phyloP scores from a whole-genome alignment of 2,329 filamentous ascomycete genomes.

The Talaromyces piceae region DNA sequence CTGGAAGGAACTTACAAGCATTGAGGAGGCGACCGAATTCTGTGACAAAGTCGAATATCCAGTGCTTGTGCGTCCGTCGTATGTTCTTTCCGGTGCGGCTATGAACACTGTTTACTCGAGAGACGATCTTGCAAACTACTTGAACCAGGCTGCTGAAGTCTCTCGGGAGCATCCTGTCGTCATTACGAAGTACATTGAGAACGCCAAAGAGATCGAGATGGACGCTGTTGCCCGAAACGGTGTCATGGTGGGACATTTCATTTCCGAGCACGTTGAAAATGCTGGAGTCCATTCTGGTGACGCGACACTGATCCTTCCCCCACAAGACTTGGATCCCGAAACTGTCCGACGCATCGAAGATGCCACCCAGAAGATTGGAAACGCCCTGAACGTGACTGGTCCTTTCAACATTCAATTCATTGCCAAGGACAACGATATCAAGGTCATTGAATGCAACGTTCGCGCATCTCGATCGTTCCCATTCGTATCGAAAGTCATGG shows the following conservation, averaged over 20 bases:
- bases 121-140: slow-evolving; percentile 79
- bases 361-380: slow-evolving; percentile 89
- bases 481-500: slow-evolving; percentile 98
- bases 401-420: slow-evolving; percentile 99
- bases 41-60: slow-evolving; percentile 86
- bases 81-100: slow-evolving; percentile 91
- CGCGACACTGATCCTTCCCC: slow-evolving; percentile 87
- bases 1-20: slow-evolving; percentile 96
- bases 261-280: slow-evolving; percentile 98
- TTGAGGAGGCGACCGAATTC: slow-evolving; percentile 81
- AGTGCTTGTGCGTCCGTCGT: slow-evolving; percentile 89
- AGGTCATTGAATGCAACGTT: slow-evolving; percentile 99
- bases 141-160: slow-evolving; percentile 85
- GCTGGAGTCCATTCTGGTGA: slow-evolving; percentile 98
- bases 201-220: slow-evolving; percentile 99
- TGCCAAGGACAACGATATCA: slow-evolving; percentile 98
- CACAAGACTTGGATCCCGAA: slow-evolving; percentile 82
- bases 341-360: slow-evolving; percentile 90
- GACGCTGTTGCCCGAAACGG: slow-evolving; percentile 91
- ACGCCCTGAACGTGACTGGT: slow-evolving; percentile 88
- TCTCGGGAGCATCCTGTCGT: slow-evolving; percentile 94
- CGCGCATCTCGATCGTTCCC: slow-evolving; percentile 93
- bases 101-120: slow-evolving; percentile 99
- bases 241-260: slow-evolving; percentile 86
- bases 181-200: slow-evolving; percentile 99